phyloP scores from a whole-genome alignment of 2,329 filamentous ascomycete species.

The Hypoxylon sp. region DNA sequence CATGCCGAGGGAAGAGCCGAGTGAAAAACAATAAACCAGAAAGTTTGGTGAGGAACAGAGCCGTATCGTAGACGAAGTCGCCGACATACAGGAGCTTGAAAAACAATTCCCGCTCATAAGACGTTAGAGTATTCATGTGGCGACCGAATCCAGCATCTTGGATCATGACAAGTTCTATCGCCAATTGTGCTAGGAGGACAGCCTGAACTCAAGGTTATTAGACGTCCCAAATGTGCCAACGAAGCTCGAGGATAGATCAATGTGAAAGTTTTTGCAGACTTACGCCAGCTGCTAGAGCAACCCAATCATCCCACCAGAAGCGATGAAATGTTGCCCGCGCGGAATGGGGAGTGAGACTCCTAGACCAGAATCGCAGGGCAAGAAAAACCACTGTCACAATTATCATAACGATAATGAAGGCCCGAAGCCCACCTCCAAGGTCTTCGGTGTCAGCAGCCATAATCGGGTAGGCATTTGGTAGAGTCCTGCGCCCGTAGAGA shows the following conservation, averaged over 20 bases:
- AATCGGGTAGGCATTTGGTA: too few species aligned
- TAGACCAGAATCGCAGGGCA: conserved; percentile 7
- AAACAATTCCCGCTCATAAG: background rate
- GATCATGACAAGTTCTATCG: too few species aligned
- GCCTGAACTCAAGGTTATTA: background rate
- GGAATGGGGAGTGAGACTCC: background rate
- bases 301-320: conserved; percentile 11
- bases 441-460: too few species aligned
- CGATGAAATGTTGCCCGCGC: background rate
- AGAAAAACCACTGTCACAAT: too few species aligned
- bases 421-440: too few species aligned
- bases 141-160: too few species aligned
- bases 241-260: too few species aligned
- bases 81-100: conserved; percentile 2
- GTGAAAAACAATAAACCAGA: conserved; percentile 1
- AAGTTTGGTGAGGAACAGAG: conserved; percentile 1
- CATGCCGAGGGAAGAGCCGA: background rate
- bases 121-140: too few species aligned
- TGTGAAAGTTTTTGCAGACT: background rate
- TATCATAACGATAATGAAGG: too few species aligned
- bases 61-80: background rate
- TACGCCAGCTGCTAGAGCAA: conserved; percentile 1
- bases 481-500: too few species aligned
- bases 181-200: background rate
- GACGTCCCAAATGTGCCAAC: background rate